Evolutionary conservation across 306 rosid genomes (phyloP).

Genomic region (Lotus japonicus): DNA sequence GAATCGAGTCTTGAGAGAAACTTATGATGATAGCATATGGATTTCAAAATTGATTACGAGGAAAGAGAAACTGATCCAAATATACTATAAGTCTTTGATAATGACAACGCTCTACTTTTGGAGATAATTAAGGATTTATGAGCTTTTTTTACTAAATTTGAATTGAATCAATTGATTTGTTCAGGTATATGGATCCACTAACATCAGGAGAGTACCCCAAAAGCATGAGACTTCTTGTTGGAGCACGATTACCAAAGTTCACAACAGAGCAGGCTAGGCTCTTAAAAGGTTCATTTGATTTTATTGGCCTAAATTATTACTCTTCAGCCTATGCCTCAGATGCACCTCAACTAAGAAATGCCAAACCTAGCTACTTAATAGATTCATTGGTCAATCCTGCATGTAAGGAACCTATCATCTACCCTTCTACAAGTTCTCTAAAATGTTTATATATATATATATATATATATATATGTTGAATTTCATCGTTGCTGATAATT

Average conservation of each 20-base stretch:
- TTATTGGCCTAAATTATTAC: conserved; percentile 7
- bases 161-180: background rate
- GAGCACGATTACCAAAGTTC: background rate
- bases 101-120: too few species aligned
- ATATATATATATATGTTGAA: background rate
- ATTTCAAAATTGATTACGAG: too few species aligned
- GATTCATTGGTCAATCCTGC: background rate
- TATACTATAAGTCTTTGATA: too few species aligned
- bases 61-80: too few species aligned
- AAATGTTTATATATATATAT: background rate
- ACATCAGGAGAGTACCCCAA: conserved; percentile 6
- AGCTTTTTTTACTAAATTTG: background rate
- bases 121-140: background rate
- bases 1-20: too few species aligned
- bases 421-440: background rate
- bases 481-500: background rate
- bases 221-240: background rate
- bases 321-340: background rate
- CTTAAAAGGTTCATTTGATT: background rate
- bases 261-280: background rate
- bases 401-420: background rate
- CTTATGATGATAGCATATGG: too few species aligned
- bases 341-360: conserved; percentile 1
- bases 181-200: conserved; percentile 9
- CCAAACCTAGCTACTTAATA: background rate